A percentile compares a stretch with the other conserved stretches of the same genome.
Conservation (phyloP, 2,329 filamentous ascomycete species). For the Sordariomycetes sp. region DNA sequence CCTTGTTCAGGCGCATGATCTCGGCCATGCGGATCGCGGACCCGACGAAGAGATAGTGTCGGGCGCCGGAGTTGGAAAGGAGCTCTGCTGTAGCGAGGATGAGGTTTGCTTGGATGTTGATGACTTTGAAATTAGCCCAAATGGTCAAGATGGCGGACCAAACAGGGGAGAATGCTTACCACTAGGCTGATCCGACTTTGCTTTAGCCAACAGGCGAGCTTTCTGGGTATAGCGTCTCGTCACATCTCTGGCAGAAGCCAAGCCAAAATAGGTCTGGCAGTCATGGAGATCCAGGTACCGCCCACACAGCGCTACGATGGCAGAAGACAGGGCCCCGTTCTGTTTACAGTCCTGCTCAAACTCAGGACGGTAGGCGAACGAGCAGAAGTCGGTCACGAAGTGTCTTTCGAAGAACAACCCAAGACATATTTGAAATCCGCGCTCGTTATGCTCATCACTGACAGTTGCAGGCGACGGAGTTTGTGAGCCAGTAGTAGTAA, state of each 20-base stretch:
- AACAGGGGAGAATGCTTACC: background rate
- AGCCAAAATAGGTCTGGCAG: conserved; percentile 4
- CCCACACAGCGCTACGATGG: conserved; percentile 6
- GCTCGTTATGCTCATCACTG: no score
- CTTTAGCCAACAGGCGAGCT: conserved; percentile 4
- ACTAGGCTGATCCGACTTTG: conserved; percentile 7
- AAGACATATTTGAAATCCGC: no score
- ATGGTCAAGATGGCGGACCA: background rate
- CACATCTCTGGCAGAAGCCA: background rate
- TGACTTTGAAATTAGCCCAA: conserved; percentile 4
- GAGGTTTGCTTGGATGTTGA: conserved; percentile 10
- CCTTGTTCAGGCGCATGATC: conserved; percentile 14
- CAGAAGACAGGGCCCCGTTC: conserved; percentile 5
- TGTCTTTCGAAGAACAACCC: conserved; percentile 10
- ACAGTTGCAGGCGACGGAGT: no score
- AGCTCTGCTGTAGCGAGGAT: conserved; percentile 11
- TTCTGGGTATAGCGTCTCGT: background rate
- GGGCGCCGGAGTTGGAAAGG: conserved; percentile 10
- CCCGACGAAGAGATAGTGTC: conserved; percentile 12
- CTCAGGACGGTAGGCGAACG: conserved; percentile 10
- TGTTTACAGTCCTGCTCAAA: conserved; percentile 10
- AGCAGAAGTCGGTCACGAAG: conserved; percentile 12
- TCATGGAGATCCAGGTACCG: conserved; percentile 5
- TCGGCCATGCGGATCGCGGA: conserved; percentile 14
- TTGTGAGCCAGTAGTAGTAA: no score